These are phyloP conservation scores for Sclerotinia glacialis DNA, from an alignment of 2,329 filamentous ascomycete genomes.

Conservation along the genomic window DNA sequence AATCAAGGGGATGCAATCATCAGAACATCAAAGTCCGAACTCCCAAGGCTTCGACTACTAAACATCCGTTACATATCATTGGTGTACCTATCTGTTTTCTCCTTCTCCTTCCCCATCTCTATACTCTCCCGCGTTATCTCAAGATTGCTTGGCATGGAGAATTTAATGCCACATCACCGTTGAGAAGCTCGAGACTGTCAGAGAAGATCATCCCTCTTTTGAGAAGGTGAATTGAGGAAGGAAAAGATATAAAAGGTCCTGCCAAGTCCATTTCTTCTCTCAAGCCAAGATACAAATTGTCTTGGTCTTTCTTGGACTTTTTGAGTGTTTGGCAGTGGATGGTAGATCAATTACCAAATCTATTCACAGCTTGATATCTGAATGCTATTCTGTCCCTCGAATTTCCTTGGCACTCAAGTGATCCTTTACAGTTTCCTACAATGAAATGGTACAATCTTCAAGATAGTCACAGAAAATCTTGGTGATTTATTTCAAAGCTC, in stretches of 20 bases:
- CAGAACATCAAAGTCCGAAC: background rate
- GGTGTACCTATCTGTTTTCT: background rate
- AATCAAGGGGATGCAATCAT: background rate
- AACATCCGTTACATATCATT: background rate
- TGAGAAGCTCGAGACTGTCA: background rate
- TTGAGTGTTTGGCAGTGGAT: background rate
- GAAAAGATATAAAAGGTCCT: constrained; percentile 4
- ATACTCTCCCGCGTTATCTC: background rate
- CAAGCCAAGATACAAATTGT: constrained; percentile 4
- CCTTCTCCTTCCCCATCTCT: background rate
- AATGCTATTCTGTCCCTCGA: background rate
- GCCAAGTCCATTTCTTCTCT: constrained; percentile 5
- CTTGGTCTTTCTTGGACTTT: constrained; percentile 10
- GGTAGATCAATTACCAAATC: background rate
- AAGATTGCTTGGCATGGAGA: background rate
- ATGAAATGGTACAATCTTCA: background rate
- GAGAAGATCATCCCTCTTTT: background rate
- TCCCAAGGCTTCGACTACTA: background rate
- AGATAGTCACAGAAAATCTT: background rate
- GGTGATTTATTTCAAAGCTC: background rate
- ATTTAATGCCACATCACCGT: background rate
- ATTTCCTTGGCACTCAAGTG: background rate
- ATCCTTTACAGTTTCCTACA: background rate
- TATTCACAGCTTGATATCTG: background rate
- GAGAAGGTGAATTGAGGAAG: constrained; percentile 1